Evolutionary conservation across 2,329 filamentous ascomycete species (phyloP).

Genomic region (Aspergillus thermomutatus): DNA sequence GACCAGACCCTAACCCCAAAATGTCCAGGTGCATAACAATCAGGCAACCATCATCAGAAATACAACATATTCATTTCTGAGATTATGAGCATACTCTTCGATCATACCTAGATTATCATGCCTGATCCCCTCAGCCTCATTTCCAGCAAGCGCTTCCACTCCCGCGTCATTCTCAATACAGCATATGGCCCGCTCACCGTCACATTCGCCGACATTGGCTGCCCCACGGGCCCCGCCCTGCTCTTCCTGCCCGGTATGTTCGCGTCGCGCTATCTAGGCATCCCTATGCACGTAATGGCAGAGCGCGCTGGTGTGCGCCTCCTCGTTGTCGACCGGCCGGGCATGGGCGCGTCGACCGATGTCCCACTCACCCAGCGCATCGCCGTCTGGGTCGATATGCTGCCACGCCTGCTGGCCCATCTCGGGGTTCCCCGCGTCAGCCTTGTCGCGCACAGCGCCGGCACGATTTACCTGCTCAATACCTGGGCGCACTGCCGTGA

Average conservation of each 20-base stretch:
- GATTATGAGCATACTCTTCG: not conserved
- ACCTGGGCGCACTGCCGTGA: conserved; percentile 21
- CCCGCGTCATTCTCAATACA: conserved; percentile 16
- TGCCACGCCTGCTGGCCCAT: conserved; percentile 37
- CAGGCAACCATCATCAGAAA: too few relatives aligned
- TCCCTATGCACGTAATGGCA: conserved; percentile 21
- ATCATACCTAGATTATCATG: not conserved
- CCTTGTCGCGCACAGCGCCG: conserved; percentile 41
- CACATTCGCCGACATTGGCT: conserved; percentile 23
- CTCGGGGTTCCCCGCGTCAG: conserved; percentile 31
- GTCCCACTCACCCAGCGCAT: conserved; percentile 37
- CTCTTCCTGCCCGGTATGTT: conserved; percentile 29
- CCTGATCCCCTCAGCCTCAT: conserved; percentile 4
- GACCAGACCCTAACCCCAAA: too few relatives aligned
- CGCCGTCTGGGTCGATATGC: conserved; percentile 39
- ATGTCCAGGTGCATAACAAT: too few relatives aligned
- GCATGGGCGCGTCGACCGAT: conserved; percentile 39
- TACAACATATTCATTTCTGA: not conserved
- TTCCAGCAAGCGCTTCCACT: conserved; percentile 20
- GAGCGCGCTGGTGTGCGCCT: conserved; percentile 21
- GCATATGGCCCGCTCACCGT: conserved; percentile 14
- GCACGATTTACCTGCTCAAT: conserved; percentile 45
- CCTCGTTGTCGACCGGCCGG: conserved; percentile 21
- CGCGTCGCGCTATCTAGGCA: conserved; percentile 20
- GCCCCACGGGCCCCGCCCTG: conserved; percentile 6